A percentile compares a stretch with the other conserved stretches of the same genome.
Evolutionary conservation across 2,329 filamentous ascomycete species (phyloP).

Genomic region (Knufia fluminis): DNA sequence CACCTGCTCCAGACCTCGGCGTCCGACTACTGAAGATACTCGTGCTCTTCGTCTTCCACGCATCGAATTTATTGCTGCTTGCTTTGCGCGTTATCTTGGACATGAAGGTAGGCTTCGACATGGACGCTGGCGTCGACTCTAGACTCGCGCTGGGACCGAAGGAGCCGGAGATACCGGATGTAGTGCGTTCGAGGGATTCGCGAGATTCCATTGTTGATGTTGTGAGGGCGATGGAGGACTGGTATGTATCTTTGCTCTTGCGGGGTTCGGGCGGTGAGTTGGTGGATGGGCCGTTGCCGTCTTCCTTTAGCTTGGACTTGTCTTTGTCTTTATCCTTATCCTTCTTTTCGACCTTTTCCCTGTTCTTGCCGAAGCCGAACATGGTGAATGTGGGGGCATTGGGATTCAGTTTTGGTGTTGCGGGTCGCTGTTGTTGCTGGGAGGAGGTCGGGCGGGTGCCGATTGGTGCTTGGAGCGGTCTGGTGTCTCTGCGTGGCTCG

Average conservation of each 20-base stretch:
- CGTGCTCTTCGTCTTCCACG: conserved; percentile 42
- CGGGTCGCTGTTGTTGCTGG: conserved; percentile 34
- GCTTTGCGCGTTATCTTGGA: conserved; percentile 44
- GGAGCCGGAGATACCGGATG: conserved; percentile 34
- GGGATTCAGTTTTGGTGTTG: conserved; percentile 65
- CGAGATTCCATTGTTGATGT: conserved; percentile 37
- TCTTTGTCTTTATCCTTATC: conserved; percentile 33
- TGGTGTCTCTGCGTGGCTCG: conserved; percentile 33
- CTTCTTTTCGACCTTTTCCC: conserved; percentile 35
- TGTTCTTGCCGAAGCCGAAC: conserved; percentile 47
- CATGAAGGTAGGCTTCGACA: conserved; percentile 43
- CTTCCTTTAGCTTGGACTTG: conserved; percentile 23
- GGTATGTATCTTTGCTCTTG: conserved; percentile 35
- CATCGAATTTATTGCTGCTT: conserved; percentile 42
- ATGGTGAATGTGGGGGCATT: conserved; percentile 80
- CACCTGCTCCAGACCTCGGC: no score
- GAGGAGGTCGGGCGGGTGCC: conserved; percentile 63
- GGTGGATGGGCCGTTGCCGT: conserved; percentile 28
- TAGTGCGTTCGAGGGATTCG: conserved; percentile 39
- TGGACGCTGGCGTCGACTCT: conserved; percentile 21
- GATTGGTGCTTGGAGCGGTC: conserved; percentile 57
- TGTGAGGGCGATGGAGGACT: conserved; percentile 29
- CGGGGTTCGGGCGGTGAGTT: conserved; percentile 37
- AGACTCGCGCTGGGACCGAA: conserved; percentile 21
- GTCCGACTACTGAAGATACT: conserved; percentile 39